Percentiles rank a stretch among this genome's conserved stretches.
These are phyloP conservation scores for Hypocrella siamensis DNA, from an alignment of 2,329 filamentous ascomycete species.

Conservation along the genomic window DNA sequence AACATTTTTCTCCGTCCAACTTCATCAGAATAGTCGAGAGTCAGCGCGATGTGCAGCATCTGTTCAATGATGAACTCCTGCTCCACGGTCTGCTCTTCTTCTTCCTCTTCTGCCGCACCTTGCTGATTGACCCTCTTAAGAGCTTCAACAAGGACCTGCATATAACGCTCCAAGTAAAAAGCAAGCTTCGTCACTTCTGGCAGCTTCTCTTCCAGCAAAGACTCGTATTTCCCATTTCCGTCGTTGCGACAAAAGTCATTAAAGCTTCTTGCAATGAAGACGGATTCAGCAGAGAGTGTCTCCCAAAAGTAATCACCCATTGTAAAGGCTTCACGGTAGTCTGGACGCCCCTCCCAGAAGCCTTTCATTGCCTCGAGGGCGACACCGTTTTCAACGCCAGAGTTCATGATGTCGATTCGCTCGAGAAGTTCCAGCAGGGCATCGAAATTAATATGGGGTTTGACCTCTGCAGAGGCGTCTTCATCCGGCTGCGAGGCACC, in stretches of 20 bases:
- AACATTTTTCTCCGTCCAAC: slow-evolving; percentile 95
- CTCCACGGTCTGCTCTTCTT: slow-evolving; percentile 73
- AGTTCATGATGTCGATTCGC: slow-evolving; percentile 84
- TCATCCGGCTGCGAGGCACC: slow-evolving; percentile 45
- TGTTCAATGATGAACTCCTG: slow-evolving; percentile 95
- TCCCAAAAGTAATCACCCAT: slow-evolving; percentile 71
- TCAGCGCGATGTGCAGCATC: slow-evolving; percentile 78
- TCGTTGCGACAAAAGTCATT: slow-evolving; percentile 80
- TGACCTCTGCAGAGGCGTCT: slow-evolving; percentile 35
- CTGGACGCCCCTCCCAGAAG: slow-evolving; percentile 87
- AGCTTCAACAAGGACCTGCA: slow-evolving; percentile 50
- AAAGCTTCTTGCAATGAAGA: slow-evolving; percentile 82
- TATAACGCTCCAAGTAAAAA: slow-evolving; percentile 71
- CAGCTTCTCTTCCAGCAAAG: slow-evolving; percentile 77
- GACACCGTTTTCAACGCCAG: slow-evolving; percentile 77
- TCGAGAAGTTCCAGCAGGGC: slow-evolving; percentile 81
- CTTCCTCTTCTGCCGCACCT: slow-evolving; percentile 42
- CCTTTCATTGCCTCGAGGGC: slow-evolving; percentile 87
- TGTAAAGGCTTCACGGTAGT: slow-evolving; percentile 56
- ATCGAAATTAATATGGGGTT: slow-evolving; percentile 54
- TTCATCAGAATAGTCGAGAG: slow-evolving; percentile 94
- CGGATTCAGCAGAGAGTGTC: slow-evolving; percentile 66
- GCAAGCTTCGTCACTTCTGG: slow-evolving; percentile 87
- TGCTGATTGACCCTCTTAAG: slow-evolving; percentile 41
- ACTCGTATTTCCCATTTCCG: slow-evolving; percentile 57